These are phyloP conservation scores for Naegleria lovaniensis DNA, from an alignment of 208 protist genomes.

Conservation along the genomic window DNA sequence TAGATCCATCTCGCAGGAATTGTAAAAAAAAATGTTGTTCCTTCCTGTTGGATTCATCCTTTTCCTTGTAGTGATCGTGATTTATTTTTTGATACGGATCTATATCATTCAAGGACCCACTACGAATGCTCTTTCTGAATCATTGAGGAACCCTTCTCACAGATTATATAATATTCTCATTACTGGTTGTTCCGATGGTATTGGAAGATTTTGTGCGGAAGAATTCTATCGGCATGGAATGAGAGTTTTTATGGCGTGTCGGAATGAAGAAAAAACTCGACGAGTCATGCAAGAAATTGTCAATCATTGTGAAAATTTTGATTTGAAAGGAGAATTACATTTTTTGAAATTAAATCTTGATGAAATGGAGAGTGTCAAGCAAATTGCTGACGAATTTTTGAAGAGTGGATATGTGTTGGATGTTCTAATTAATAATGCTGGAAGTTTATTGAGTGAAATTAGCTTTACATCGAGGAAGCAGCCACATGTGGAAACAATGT, in stretches of 20 bases:
- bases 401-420: neutral
- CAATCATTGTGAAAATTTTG: no score
- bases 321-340: neutral
- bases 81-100: neutral
- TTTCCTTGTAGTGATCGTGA: neutral
- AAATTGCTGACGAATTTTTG: neutral
- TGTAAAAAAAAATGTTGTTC: no score
- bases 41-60: no score
- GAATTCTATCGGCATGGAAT: constrained; percentile 48
- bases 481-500: neutral
- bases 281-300: constrained; percentile 47
- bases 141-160: no score
- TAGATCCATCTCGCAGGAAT: no score
- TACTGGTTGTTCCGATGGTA: neutral
- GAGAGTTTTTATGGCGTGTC: constrained; percentile 54
- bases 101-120: neutral
- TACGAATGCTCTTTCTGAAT: neutral
- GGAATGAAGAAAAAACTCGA: constrained; percentile 45
- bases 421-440: neutral
- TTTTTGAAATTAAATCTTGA: neutral
- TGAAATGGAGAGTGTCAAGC: neutral
- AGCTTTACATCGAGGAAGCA: neutral
- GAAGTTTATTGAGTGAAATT: neutral
- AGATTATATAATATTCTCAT: neutral
- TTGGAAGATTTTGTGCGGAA: constrained; percentile 49